These are phyloP conservation scores for Sporisorium graminicola DNA, from an alignment of 1,284 basidiomycete genomes.

Conservation along the genomic window DNA sequence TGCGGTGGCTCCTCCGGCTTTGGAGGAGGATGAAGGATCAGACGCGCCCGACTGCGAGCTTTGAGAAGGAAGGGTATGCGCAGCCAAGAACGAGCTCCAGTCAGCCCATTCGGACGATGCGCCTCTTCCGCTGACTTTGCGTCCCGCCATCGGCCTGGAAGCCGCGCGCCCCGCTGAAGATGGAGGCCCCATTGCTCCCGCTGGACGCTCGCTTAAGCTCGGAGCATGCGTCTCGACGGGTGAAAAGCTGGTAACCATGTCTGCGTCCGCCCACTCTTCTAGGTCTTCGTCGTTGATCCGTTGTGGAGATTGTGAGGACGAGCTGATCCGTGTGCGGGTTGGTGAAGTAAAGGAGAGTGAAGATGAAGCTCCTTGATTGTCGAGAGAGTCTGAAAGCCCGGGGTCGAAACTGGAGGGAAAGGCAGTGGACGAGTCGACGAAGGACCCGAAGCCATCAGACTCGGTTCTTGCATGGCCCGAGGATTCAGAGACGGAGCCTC, in stretches of 20 bases:
- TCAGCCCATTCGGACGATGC: slow-evolving; percentile 45
- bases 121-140: slow-evolving; percentile 31
- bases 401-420: slow-evolving; percentile 43
- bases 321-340: slow-evolving; percentile 10
- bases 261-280: slow-evolving; percentile 53
- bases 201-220: not conserved
- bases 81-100: slow-evolving; percentile 43
- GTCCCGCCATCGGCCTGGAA: slow-evolving; percentile 9
- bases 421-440: slow-evolving; percentile 39
- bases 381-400: slow-evolving; percentile 23
- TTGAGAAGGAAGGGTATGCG: slow-evolving; percentile 34
- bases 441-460: slow-evolving; percentile 53
- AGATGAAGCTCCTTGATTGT: slow-evolving; percentile 20
- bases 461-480: slow-evolving; percentile 26
- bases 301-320: not conserved
- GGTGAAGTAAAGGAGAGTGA: slow-evolving; percentile 20
- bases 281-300: slow-evolving; percentile 14
- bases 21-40: slow-evolving; percentile 1
- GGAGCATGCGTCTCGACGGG: slow-evolving; percentile 26
- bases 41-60: slow-evolving; percentile 8
- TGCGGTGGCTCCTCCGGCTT: not conserved
- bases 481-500: slow-evolving; percentile 39
- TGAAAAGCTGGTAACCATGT: slow-evolving; percentile 55
- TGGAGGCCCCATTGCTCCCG: not conserved
- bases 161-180: not conserved